Percentiles rank a stretch among this genome's conserved stretches.
phyloP scores from a whole-genome alignment of 768 basidiomycete species.

The Crucibulum laeve region DNA sequence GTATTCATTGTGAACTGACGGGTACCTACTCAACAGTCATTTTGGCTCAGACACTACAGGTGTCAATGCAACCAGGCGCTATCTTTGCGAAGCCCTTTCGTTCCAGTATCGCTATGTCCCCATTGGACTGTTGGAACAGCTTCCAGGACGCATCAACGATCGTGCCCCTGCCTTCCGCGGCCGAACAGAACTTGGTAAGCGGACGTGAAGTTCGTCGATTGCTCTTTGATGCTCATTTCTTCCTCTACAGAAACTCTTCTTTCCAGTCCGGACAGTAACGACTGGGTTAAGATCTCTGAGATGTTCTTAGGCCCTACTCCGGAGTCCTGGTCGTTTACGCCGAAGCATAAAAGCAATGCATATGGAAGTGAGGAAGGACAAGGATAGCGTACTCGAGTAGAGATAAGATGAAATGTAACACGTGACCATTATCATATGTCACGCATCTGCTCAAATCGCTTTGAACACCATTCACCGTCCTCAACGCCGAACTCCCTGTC shows the following conservation, averaged over 20 bases:
- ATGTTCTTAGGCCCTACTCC: slow-evolving; percentile 92
- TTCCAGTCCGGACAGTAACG: slow-evolving; percentile 70
- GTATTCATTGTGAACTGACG: slow-evolving; percentile 1
- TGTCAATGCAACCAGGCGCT: slow-evolving; percentile 86
- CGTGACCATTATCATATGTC: neutral
- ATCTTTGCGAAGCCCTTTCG: slow-evolving; percentile 91
- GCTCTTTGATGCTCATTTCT: neutral
- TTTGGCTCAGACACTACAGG: slow-evolving; percentile 88
- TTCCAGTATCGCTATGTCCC: slow-evolving; percentile 97
- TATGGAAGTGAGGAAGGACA: slow-evolving; percentile 62
- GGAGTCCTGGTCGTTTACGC: slow-evolving; percentile 78
- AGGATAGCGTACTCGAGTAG: slow-evolving; percentile 21
- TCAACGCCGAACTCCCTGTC: too few species aligned
- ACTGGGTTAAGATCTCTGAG: slow-evolving; percentile 93
- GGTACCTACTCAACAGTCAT: slow-evolving; percentile 51
- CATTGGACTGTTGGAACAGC: slow-evolving; percentile 80
- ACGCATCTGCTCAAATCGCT: neutral
- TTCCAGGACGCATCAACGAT: slow-evolving; percentile 85
- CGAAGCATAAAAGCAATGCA: slow-evolving; percentile 93
- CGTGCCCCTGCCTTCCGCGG: slow-evolving; percentile 86
- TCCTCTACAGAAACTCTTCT: slow-evolving; percentile 70
- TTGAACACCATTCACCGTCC: too few species aligned
- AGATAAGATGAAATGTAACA: neutral
- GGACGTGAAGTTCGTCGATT: neutral
- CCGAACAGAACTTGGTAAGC: slow-evolving; percentile 80